Conservation (phyloP, 2,329 filamentous ascomycete genomes). For the Colletotrichum liriopes region DNA sequence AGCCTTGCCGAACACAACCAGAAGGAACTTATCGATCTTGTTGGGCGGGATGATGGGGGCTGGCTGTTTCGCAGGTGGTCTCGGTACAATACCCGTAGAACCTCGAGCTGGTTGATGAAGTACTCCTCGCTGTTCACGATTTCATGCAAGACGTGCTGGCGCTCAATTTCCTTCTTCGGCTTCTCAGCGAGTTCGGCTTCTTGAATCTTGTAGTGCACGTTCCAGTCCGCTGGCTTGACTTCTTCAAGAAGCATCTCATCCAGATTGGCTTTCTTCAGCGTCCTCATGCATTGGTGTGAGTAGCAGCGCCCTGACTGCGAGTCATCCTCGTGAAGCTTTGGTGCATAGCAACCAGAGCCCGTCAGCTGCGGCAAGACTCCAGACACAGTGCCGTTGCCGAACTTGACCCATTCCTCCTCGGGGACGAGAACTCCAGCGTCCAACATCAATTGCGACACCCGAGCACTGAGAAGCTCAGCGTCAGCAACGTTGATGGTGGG, state of each 20-base stretch:
- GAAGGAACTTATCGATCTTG: constrained; percentile 84
- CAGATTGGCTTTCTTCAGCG: constrained; percentile 93
- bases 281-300: constrained; percentile 93
- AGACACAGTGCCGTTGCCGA: constrained; percentile 83
- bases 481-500: constrained; percentile 99
- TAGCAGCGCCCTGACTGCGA: constrained; percentile 84
- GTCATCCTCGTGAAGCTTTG: constrained; percentile 82
- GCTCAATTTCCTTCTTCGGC: constrained; percentile 89
- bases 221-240: constrained; percentile 86
- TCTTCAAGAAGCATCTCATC: constrained; percentile 80
- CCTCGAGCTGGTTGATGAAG: constrained; percentile 90
- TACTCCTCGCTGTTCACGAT: constrained; percentile 94
- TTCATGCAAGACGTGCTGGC: constrained; percentile 95
- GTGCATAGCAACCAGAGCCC: constrained; percentile 90
- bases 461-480: constrained; percentile 86
- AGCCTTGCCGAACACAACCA: constrained; percentile 90
- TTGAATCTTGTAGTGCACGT: constrained; percentile 87
- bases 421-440: constrained; percentile 82
- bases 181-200: constrained; percentile 81
- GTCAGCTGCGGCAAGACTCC: constrained; percentile 96
- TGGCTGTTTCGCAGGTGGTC: constrained; percentile 82
- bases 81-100: constrained; percentile 87
- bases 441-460: constrained; percentile 86
- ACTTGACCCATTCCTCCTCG: constrained; percentile 98
- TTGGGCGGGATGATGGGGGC: constrained; percentile 86